Evolutionary conservation across 2,329 filamentous ascomycete species (phyloP).

Genomic region (Cladosporium velox): DNA sequence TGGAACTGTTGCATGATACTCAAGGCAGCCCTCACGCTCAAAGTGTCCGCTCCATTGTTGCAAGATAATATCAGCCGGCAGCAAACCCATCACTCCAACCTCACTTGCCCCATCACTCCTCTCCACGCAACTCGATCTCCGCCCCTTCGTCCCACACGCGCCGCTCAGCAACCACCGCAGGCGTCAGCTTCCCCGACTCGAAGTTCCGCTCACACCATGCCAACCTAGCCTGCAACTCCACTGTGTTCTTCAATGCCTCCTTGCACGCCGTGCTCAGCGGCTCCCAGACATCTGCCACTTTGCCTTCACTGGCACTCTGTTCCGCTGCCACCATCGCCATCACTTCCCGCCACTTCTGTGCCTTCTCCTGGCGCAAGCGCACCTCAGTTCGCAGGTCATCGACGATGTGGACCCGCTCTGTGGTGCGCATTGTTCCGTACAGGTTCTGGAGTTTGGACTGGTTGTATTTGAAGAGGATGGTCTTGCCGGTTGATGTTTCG

Average conservation of each 20-base stretch:
- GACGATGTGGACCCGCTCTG: background rate
- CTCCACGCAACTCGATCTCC: background rate
- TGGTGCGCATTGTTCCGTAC: background rate
- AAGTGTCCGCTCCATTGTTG: too few relatives aligned
- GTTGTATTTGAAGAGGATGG: conserved; percentile 11
- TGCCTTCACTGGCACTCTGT: background rate
- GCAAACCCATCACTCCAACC: too few relatives aligned
- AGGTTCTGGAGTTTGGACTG: background rate
- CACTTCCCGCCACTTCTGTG: background rate
- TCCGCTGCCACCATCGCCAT: background rate
- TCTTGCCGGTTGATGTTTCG: background rate
- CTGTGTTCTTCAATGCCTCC: background rate
- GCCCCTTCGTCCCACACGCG: background rate
- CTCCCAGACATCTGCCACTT: background rate
- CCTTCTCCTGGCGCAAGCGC: background rate
- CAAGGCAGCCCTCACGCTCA: too few relatives aligned
- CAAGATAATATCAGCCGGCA: too few relatives aligned
- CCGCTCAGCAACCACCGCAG: background rate
- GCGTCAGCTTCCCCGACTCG: background rate
- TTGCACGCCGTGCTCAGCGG: background rate
- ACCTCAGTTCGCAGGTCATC: conserved; percentile 6
- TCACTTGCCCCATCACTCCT: background rate
- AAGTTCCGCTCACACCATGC: conserved; percentile 6
- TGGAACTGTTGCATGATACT: too few relatives aligned
- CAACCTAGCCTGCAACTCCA: conserved; percentile 4